phyloP scores from a whole-genome alignment of 148 eudicot species.

The Arbutus unedo region DNA sequence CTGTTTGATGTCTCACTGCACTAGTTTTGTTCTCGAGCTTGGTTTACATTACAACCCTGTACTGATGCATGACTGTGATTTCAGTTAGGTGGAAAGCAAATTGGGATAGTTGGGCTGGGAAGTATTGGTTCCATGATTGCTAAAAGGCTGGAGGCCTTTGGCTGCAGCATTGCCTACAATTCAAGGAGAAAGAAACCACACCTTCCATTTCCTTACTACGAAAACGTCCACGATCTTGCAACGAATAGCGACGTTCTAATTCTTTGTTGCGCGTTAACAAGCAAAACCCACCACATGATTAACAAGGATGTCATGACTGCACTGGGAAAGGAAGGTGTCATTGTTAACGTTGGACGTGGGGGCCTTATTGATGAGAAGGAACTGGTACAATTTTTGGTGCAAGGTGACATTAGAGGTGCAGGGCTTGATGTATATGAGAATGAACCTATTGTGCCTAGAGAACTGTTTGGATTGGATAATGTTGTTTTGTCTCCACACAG shows the following conservation, averaged over 20 bases:
- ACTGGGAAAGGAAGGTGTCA: slow-evolving; percentile 60
- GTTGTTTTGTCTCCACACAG: slow-evolving; percentile 81
- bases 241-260: slow-evolving; percentile 46
- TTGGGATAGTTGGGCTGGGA: slow-evolving; percentile 83
- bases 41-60: background rate
- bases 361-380: slow-evolving; percentile 61
- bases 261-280: slow-evolving; percentile 56
- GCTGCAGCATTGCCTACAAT: slow-evolving; percentile 71
- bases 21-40: background rate
- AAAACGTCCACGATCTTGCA: slow-evolving; percentile 45
- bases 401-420: slow-evolving; percentile 65
- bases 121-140: slow-evolving; percentile 65
- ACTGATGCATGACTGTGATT: background rate
- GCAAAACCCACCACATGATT: slow-evolving; percentile 60
- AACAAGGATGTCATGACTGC: slow-evolving; percentile 59
- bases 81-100: slow-evolving; percentile 66
- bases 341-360: slow-evolving; percentile 81
- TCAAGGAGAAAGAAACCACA: slow-evolving; percentile 53
- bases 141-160: slow-evolving; percentile 56
- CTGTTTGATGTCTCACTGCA: background rate
- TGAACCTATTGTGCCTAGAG: slow-evolving; percentile 70
- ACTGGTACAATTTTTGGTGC: slow-evolving; percentile 48
- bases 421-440: slow-evolving; percentile 82
- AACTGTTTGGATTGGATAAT: slow-evolving; percentile 58
- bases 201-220: slow-evolving; percentile 43